phyloP scores from a whole-genome alignment of 176 grass and related monocot genomes.

The Eragrostis curvula region DNA sequence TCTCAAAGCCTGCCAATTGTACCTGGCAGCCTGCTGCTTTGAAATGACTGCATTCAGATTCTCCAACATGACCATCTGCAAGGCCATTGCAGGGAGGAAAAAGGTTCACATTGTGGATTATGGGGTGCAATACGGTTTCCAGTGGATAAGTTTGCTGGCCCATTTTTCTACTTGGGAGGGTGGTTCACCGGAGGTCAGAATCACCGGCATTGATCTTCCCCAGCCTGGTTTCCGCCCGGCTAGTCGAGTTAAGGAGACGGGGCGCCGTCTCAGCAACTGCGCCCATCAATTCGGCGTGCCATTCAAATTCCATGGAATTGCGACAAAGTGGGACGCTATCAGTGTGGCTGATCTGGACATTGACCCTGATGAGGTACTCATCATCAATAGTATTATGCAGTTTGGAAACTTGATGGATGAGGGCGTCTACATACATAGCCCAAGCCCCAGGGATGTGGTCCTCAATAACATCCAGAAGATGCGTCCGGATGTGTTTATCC shows the following conservation, averaged over 20 bases:
- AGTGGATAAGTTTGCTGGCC: constrained; percentile 34
- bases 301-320: constrained; percentile 44
- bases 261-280: constrained; percentile 32
- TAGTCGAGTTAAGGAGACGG: constrained; percentile 39
- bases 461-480: constrained; percentile 45
- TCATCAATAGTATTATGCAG: constrained; percentile 32
- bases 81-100: constrained; percentile 20
- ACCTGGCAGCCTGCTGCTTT: constrained; percentile 25
- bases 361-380: constrained; percentile 40
- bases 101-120: constrained; percentile 61
- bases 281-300: constrained; percentile 33
- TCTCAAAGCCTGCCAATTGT: constrained; percentile 51
- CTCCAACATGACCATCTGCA: constrained; percentile 39
- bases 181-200: constrained; percentile 50
- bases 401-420: constrained; percentile 48
- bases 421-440: not conserved
- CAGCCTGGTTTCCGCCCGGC: constrained; percentile 63
- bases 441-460: constrained; percentile 43
- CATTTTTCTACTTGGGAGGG: constrained; percentile 25
- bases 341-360: constrained; percentile 19
- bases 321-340: constrained; percentile 41
- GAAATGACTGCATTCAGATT: constrained; percentile 28
- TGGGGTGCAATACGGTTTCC: constrained; percentile 47
- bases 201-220: constrained; percentile 52
- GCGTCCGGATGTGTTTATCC: constrained; percentile 55